Base-by-base conservation (phyloP, 1,284 basidiomycete species). In the Macrocystidia cucumis region DNA sequence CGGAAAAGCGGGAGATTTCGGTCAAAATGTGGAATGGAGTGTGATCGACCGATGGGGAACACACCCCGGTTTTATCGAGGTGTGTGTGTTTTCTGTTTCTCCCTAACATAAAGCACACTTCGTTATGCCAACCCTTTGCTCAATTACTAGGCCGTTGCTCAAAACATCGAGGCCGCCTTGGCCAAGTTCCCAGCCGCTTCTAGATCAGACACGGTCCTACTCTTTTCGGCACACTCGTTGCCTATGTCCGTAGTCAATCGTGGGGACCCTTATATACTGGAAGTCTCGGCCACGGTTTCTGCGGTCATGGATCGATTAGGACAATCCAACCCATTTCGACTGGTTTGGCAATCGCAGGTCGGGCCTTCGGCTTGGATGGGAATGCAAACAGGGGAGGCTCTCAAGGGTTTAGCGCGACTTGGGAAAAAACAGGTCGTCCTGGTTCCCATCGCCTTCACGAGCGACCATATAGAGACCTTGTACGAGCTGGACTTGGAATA, bases 341-440 rank as follows among this genome's bases (percentile, higher is more conserved):
- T 98, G 33, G 91, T 95, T 2, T 99, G 96, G 96, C 96, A 99
- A 67, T 91, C 86, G 12, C 89, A 98, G 59, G 96, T 99, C 26
- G 96, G 96, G 1, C 96, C 96, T 2, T 86, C 85, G 24, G 90
- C 93, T 17, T 98, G 96, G 96, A 90, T 98, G 74, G 96, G 96
- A 1, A 91, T 91, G 61, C 93, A 98, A 62, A 99, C 96, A 1
- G 72, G 75, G 23, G 90, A 91, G 38, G 86, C 92, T 21, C 63
- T 99, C 53, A 91, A 97, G 56, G 96, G 95, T 9, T 75, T 96
- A 35, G 90, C 90, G 25, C 81, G 90, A 44, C 69, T 89, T 29
- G 92, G 91, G 12, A 76, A 78, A 57, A 97, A 95, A 62, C 79
- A 78, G 43, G 79, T 81, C n/a, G 73, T 97, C 34, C 69, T 96